A percentile compares a stretch with the other conserved stretches of the same genome.
phyloP scores from a whole-genome alignment of 176 grass and related monocot genomes.

The Lolium perenne region DNA sequence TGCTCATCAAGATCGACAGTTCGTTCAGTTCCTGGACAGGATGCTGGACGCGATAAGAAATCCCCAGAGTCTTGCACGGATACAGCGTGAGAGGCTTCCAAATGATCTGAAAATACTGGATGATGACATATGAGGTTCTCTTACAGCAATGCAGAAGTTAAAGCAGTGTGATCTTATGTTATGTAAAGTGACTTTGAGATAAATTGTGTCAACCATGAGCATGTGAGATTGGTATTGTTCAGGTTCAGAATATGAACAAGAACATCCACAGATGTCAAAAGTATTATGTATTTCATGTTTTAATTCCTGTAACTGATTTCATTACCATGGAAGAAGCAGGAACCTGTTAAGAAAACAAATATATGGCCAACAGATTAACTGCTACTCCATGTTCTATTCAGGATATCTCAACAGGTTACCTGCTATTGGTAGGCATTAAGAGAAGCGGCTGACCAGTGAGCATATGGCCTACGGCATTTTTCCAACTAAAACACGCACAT shows the following conservation, averaged over 20 bases:
- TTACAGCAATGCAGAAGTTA: not conserved
- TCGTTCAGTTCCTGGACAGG: conserved; percentile 55
- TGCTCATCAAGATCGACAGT: conserved; percentile 45
- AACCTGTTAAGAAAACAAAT: not conserved
- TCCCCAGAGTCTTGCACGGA: conserved; percentile 48
- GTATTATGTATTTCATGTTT: not conserved
- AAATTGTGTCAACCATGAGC: not conserved
- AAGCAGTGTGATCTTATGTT: not conserved
- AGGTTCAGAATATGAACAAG: conserved; percentile 2
- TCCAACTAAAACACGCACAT: not conserved
- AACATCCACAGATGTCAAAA: not conserved
- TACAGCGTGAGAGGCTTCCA: conserved; percentile 37
- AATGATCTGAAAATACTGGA: conserved; percentile 46
- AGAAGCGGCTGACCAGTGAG: not conserved
- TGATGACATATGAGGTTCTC: conserved; percentile 44
- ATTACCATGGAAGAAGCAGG: not conserved
- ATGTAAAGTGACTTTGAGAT: conserved; percentile 25
- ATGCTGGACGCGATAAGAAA: conserved; percentile 56
- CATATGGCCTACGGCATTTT: not conserved
- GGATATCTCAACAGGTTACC: not conserved
- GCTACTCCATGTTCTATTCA: not conserved
- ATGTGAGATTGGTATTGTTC: conserved; percentile 26
- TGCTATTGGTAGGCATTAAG: not conserved
- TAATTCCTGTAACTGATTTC: not conserved
- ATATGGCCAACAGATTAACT: not conserved